Conservation (phyloP, 331 rosid species). For the Prunus yedoensis region DNA sequence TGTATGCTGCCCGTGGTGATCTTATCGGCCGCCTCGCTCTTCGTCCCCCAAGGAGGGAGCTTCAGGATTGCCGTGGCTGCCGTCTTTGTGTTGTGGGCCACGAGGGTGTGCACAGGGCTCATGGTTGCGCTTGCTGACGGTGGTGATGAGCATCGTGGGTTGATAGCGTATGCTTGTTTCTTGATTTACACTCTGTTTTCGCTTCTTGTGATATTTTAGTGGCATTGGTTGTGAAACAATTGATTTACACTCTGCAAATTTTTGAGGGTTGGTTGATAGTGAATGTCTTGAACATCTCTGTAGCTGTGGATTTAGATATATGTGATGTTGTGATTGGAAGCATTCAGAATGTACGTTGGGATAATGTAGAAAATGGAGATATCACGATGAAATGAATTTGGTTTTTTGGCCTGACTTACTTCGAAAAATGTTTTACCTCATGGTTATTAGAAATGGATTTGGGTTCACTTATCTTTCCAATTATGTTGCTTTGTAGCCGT, state of each 20-base stretch:
- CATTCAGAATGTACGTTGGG: background rate
- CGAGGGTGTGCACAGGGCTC: constrained; percentile 76
- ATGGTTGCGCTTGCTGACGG: constrained; percentile 85
- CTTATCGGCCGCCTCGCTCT: constrained; percentile 71
- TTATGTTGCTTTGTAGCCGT: background rate
- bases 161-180: constrained; percentile 91
- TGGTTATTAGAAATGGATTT: constrained; percentile 4
- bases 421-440: background rate
- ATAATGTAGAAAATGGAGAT: constrained; percentile 21
- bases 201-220: constrained; percentile 79
- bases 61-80: constrained; percentile 56
- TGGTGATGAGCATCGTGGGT: constrained; percentile 87
- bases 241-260: constrained; percentile 20
- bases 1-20: constrained; percentile 85
- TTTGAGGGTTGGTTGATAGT: constrained; percentile 31
- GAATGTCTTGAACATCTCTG: constrained; percentile 13
- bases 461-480: background rate
- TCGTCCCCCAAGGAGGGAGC: constrained; percentile 64
- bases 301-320: constrained; percentile 12
- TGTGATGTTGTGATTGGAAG: constrained; percentile 16
- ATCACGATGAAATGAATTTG: background rate
- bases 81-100: constrained; percentile 83
- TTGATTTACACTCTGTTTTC: constrained; percentile 93
- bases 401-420: background rate
- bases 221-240: constrained; percentile 24